Conservation (phyloP, 331 rosid genomes). For the Quercus lobata region DNA sequence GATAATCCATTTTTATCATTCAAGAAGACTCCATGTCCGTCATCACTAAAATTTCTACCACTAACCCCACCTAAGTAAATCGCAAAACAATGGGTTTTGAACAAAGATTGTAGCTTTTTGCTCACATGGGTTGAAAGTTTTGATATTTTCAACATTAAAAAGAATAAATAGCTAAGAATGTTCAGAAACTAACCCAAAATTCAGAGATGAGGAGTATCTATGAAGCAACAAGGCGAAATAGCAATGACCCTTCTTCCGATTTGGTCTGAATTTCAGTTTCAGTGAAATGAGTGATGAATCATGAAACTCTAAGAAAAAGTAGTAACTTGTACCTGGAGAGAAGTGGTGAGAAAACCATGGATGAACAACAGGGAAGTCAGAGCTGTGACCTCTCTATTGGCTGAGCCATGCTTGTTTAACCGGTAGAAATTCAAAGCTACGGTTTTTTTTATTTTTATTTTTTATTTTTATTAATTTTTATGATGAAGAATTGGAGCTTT, state of each 20-base stretch:
- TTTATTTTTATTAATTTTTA: no score
- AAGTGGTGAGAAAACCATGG: not conserved
- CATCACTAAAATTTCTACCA: slow-evolving; percentile 3
- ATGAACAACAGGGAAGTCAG: not conserved
- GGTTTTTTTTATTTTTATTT: rapidly evolving
- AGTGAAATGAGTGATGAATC: not conserved
- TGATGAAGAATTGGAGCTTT: no score
- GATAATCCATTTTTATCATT: slow-evolving; percentile 18
- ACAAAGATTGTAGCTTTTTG: slow-evolving; percentile 25
- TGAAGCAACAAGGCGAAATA: not conserved
- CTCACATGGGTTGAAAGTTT: slow-evolving; percentile 8
- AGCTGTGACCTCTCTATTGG: no score
- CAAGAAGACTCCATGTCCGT: not conserved
- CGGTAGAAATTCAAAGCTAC: no score
- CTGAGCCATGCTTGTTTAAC: no score
- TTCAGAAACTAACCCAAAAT: not conserved
- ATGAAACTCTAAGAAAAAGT: not conserved
- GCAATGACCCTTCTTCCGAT: not conserved
- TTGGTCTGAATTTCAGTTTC: not conserved
- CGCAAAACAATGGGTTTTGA: slow-evolving; percentile 30
- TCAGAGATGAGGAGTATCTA: not conserved
- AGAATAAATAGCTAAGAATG: not conserved
- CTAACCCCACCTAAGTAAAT: slow-evolving; percentile 27
- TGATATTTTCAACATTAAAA: slow-evolving; percentile 40
- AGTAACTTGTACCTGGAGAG: not conserved